phyloP scores from a whole-genome alignment of 2,329 filamentous ascomycete species.

The Amesomyces nigricolor region DNA sequence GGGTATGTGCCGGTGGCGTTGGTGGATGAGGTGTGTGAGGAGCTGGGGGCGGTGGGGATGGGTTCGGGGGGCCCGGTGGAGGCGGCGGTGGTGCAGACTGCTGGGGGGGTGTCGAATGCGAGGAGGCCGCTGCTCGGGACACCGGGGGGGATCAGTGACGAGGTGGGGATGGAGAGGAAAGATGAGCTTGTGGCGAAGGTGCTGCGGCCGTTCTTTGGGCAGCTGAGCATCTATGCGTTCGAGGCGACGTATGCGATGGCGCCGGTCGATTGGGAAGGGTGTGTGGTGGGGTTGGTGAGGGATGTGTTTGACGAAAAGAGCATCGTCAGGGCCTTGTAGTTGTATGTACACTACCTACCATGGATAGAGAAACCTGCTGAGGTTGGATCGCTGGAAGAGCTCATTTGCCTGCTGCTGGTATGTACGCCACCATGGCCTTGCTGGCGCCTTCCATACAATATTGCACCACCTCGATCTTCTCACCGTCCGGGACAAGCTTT shows the following conservation, averaged over 20 bases:
- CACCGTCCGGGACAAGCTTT: conserved; percentile 42
- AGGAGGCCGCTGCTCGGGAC: conserved; percentile 48
- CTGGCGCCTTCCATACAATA: conserved; percentile 89
- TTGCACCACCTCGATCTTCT: conserved; percentile 70
- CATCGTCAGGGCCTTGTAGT: conserved; percentile 54
- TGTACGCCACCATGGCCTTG: conserved; percentile 67
- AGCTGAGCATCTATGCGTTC: conserved; percentile 88
- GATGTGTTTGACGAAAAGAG: conserved; percentile 77
- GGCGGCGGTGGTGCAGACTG: conserved; percentile 34
- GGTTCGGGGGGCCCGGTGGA: conserved; percentile 24
- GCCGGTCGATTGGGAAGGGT: conserved; percentile 58
- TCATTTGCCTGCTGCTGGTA: conserved; percentile 36
- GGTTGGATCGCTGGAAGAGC: not conserved
- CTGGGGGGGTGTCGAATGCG: conserved; percentile 31
- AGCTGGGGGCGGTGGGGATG: conserved; percentile 43
- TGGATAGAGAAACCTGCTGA: not conserved
- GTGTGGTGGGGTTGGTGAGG: conserved; percentile 57
- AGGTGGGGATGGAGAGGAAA: conserved; percentile 52
- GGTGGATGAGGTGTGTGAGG: conserved; percentile 78
- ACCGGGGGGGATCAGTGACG: conserved; percentile 48
- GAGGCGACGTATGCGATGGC: conserved; percentile 89
- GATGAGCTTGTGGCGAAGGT: conserved; percentile 71
- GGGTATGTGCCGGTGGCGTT: conserved; percentile 65
- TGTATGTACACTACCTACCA: not conserved
- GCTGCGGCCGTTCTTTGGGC: conserved; percentile 80